A percentile compares a stretch with the other conserved stretches of the same genome.
phyloP scores from a whole-genome alignment of 805 yeast genomes.

The Teunomyces gatunensis region DNA sequence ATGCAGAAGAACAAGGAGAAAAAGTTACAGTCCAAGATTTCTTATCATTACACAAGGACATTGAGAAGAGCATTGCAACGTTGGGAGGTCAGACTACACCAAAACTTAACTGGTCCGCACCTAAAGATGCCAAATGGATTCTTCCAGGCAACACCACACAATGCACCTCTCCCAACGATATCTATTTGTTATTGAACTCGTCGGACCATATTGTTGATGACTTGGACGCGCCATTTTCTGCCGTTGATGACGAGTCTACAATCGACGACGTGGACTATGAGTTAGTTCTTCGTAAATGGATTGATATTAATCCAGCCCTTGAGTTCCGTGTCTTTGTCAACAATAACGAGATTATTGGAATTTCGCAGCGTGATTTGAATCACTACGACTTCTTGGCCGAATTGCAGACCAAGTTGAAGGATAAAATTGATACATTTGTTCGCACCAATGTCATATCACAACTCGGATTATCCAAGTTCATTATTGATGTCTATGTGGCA shows the following conservation, averaged over 20 bases:
- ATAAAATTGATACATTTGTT: slow-evolving; percentile 54
- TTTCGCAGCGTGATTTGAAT: slow-evolving; percentile 84
- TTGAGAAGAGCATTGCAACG: slow-evolving; percentile 45
- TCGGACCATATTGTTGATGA: slow-evolving; percentile 89
- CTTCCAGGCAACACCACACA: slow-evolving; percentile 70
- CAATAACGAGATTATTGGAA: slow-evolving; percentile 61
- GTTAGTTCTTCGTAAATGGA: slow-evolving; percentile 80
- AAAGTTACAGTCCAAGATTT: slow-evolving; percentile 44
- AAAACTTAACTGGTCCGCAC: slow-evolving; percentile 95
- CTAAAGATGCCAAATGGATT: slow-evolving; percentile 94
- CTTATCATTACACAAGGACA: slow-evolving; percentile 54
- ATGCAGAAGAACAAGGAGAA: slow-evolving; percentile 4
- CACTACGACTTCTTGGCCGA: slow-evolving; percentile 68
- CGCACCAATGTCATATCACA: slow-evolving; percentile 30
- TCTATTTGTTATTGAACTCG: slow-evolving; percentile 78
- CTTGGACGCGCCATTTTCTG: slow-evolving; percentile 67
- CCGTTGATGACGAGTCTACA: slow-evolving; percentile 22
- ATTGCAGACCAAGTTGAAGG: slow-evolving; percentile 46
- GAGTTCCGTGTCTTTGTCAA: slow-evolving; percentile 88
- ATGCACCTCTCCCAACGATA: slow-evolving; percentile 69
- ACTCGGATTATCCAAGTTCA: slow-evolving; percentile 35
- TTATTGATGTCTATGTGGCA: slow-evolving; percentile 82
- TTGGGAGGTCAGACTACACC: slow-evolving; percentile 69
- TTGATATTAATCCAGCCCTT: slow-evolving; percentile 77
- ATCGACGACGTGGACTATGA: slow-evolving; percentile 43